A percentile compares a stretch with the other conserved stretches of the same genome.
These are phyloP conservation scores for Irpex rosettiformis DNA, from an alignment of 1,284 basidiomycete genomes.

Conservation along the genomic window DNA sequence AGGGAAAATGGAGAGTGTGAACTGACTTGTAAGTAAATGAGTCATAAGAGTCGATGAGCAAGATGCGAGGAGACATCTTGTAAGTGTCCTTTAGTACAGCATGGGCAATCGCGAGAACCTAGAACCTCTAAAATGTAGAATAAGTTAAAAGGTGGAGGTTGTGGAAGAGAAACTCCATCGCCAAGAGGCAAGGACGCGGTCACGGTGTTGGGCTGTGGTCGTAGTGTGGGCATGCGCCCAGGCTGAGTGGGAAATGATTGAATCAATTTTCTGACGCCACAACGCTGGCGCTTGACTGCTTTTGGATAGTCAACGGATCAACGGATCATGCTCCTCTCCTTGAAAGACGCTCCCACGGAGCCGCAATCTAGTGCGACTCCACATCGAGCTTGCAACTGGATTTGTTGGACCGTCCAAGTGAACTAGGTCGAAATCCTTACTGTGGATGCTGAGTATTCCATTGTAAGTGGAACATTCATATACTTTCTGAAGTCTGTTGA, in stretches of 20 bases:
- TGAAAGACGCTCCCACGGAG: too few species aligned
- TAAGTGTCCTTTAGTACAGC: not conserved
- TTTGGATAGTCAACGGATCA: not conserved
- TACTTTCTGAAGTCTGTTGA: too few species aligned
- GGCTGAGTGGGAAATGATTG: not conserved
- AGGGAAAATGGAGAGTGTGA: not conserved
- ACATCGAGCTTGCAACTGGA: not conserved
- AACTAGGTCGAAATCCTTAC: too few species aligned
- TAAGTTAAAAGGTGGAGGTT: conserved; percentile 24
- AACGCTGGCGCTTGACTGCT: not conserved
- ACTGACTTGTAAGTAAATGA: conserved; percentile 83
- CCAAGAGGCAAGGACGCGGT: not conserved
- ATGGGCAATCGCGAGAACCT: not conserved
- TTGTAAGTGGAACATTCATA: too few species aligned
- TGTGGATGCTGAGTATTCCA: too few species aligned
- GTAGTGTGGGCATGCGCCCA: not conserved
- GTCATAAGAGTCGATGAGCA: conserved; percentile 82
- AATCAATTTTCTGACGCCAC: not conserved
- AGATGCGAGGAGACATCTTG: conserved; percentile 33
- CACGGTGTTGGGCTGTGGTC: not conserved
- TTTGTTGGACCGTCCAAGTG: too few species aligned
- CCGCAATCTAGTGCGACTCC: too few species aligned
- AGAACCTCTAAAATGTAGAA: conserved; percentile 12
- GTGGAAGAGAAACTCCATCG: not conserved
- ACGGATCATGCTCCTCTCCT: not conserved